Conservation (phyloP, 139 green algal species). For the Limnomonas spitsbergensis region DNA sequence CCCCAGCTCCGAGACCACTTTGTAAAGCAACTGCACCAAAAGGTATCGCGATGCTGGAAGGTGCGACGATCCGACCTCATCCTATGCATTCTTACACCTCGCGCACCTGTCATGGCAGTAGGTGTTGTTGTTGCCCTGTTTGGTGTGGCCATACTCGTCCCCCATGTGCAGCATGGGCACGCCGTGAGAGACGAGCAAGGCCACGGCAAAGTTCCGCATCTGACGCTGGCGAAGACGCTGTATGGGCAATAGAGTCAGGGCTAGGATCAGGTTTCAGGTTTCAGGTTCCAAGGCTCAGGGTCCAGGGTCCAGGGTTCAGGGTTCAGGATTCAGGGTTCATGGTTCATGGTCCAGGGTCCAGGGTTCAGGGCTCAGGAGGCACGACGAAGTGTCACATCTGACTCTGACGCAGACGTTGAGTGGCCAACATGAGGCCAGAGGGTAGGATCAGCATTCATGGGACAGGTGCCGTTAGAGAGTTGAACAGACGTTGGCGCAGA, state of each 20-base stretch:
- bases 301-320: too few species aligned
- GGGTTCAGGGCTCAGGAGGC: too few species aligned
- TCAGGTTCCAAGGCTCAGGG: too few species aligned
- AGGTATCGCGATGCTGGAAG: too few species aligned
- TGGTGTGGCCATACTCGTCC: slow-evolving; percentile 94
- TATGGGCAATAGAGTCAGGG: background rate
- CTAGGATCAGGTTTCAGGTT: background rate
- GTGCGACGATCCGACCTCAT: too few species aligned
- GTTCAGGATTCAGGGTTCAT: too few species aligned
- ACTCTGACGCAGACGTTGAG: background rate
- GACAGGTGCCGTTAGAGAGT: too few species aligned
- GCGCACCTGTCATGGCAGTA: slow-evolving; percentile 91
- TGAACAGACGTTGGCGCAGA: too few species aligned
- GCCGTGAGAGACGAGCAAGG: slow-evolving; percentile 85
- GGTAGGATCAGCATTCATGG: slow-evolving; percentile 10
- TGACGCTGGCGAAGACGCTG: slow-evolving; percentile 68
- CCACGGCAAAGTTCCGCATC: slow-evolving; percentile 84
- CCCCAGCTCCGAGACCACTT: too few species aligned
- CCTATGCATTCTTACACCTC: slow-evolving; percentile 58
- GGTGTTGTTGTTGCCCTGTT: slow-evolving; percentile 98
- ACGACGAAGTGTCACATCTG: slow-evolving; percentile 82
- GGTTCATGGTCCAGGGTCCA: too few species aligned
- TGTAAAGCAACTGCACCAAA: too few species aligned
- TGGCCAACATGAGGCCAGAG: background rate
- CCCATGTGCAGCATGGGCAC: slow-evolving; percentile 96